Base-by-base conservation (phyloP, 1,284 basidiomycete species). In the Acaromyces ingoldii region DNA sequence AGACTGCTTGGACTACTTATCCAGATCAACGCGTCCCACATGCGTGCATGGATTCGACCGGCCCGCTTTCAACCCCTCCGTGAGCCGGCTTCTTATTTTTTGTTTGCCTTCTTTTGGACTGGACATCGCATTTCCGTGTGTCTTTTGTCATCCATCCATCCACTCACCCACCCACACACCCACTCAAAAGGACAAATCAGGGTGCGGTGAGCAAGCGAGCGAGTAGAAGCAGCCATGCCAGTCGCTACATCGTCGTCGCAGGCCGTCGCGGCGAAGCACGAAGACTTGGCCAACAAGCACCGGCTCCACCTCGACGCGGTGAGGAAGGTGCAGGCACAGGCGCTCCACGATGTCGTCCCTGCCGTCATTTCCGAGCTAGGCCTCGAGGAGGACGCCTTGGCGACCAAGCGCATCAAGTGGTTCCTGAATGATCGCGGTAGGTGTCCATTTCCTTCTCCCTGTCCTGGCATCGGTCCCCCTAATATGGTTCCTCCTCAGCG, bases 261-360 rank as follows among this genome's bases (percentile, higher is more conserved):
- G 24, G 64, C 60, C 15, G 60, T 67, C 1, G 51, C 57, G 22
- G 51, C 60, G 15, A 64, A 62, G 39, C 62, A 67, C 37, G 50
- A 53, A 44, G 65, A 65, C 22, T 55, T 67, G 28, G 26, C 55
- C 33, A 24, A 25, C 6, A 53, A 59, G 53, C 60, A 58, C 51
- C 28, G 45, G 4, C 25, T 30, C 22, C 46, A 60, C 34, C 19
- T 17, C 13, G 0, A 49, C 0, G 49, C 48, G 10, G 50, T 65
- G 38, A 43, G 58, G 13, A 2, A 31, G 19, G 46, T 67, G 0
- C 50, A 57, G 13, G 49, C 54, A 6, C 21, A 30, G 22, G 65
- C 65, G 10, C 40, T 47, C n/a, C 30, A 51, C 1, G 44, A 65
- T 22, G 54, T 67, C 33, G 9, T 61, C 13, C 54, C 57, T 33